phyloP scores from a whole-genome alignment of 108 stramenopile genomes.

The Skeletonema menzelii region DNA sequence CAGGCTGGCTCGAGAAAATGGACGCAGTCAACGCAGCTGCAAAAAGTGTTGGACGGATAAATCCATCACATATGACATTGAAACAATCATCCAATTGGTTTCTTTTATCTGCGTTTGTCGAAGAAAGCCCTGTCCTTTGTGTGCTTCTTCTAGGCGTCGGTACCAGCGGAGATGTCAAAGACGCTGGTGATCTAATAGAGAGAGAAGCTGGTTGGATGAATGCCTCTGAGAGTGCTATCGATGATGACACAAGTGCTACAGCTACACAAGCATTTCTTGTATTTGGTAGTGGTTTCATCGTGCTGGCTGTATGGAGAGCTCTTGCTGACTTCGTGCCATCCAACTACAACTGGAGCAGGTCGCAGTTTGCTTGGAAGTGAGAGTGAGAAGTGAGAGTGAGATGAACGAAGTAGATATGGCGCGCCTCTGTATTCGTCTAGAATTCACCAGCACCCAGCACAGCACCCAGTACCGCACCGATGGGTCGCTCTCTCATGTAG shows the following conservation, averaged over 20 bases:
- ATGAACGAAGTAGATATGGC: too few relatives aligned
- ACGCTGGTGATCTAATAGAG: neutral
- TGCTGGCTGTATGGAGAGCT: neutral
- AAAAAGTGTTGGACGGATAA: slow-evolving; percentile 13
- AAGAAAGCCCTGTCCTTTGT: neutral
- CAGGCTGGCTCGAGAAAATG: slow-evolving; percentile 8
- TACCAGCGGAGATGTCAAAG: neutral
- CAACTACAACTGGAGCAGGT: neutral
- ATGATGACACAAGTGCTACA: neutral
- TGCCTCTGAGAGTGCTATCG: neutral
- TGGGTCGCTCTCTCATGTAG: too few relatives aligned
- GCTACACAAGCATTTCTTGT: neutral
- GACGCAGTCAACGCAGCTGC: slow-evolving; percentile 12
- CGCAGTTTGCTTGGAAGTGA: too few relatives aligned
- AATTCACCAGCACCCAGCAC: too few relatives aligned
- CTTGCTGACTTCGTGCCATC: neutral
- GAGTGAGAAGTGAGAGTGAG: too few relatives aligned
- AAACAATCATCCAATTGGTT: neutral
- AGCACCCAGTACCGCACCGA: too few relatives aligned
- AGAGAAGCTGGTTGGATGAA: neutral
- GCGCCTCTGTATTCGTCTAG: too few relatives aligned
- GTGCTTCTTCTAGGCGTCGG: neutral
- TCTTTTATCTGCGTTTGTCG: neutral
- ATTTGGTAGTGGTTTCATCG: neutral
- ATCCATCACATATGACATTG: neutral